Percentiles rank a stretch among this genome's conserved stretches.
phyloP scores from a whole-genome alignment of 2,329 filamentous ascomycete genomes.

The Calonectria henricotiae region DNA sequence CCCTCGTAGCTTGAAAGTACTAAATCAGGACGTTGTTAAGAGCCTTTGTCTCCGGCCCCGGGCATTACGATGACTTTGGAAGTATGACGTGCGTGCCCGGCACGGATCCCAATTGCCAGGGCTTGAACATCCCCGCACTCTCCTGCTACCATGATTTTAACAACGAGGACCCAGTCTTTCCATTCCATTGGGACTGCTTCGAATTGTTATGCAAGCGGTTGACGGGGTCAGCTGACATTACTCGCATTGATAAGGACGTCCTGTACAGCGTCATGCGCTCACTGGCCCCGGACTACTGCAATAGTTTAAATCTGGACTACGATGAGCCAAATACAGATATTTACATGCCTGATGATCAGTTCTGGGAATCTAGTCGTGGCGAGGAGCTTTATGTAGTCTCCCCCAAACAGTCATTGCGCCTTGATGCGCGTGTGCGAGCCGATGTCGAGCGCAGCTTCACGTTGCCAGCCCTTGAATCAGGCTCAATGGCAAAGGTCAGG shows the following conservation, averaged over 20 bases:
- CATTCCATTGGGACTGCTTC: constrained; percentile 28
- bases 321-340: not conserved
- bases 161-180: constrained; percentile 19
- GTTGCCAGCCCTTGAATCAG: not conserved
- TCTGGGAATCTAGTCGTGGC: constrained; percentile 4
- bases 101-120: constrained; percentile 10
- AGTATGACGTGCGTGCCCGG: not conserved
- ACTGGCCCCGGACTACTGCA: not conserved
- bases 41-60: constrained; percentile 20
- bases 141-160: constrained; percentile 10
- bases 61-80: constrained; percentile 14
- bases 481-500: not conserved
- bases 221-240: not conserved
- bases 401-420: not conserved
- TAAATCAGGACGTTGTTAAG: not conserved
- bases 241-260: constrained; percentile 16
- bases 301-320: not conserved
- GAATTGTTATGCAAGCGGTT: not conserved
- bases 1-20: too few relatives aligned
- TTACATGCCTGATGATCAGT: not conserved
- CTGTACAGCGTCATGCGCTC: constrained; percentile 27
- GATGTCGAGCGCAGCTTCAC: not conserved
- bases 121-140: not conserved
- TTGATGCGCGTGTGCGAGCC: not conserved
- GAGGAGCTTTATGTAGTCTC: constrained; percentile 17